Evolutionary conservation across 1,139 yeast species (phyloP), one percentile per base, ranked within the genome.

Genomic region (Kodamaea sp.): DNA sequence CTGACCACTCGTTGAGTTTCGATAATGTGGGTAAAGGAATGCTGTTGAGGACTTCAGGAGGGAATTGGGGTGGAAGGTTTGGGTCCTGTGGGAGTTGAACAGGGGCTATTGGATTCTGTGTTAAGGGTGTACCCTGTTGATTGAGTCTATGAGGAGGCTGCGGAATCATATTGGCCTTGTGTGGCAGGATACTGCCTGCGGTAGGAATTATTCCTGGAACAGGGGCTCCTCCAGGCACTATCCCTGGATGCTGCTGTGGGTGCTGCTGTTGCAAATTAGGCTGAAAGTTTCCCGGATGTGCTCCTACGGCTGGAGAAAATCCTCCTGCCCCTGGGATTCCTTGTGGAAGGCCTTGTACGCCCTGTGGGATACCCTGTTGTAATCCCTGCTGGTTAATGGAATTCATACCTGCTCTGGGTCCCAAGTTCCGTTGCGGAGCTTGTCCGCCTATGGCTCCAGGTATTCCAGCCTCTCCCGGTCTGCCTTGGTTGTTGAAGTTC

Each of bases 1-100:
- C 69, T 0, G 87, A 79, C 92, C 90, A 84, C 45, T 73, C 74
- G 14, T 59, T 53, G 18, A 57, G 44, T 21, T 50, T 46, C 16
- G 34, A 25, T 32, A 53, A 37, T 11, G 46, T 39, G 22, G 35
- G 42, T 39, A 45, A 37, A 1, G 50, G 47, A 5, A 53, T 41
- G 20, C 41, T 42, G 18, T 41, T 36, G 26, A 46, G 37, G 3
- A 50, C 35, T 20, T 48, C 55, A 21, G 47, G 50, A 16, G 39
- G 48, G 15, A 44, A 51, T 12, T 47, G 51, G 12, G 45, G 52
- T n/a, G 42, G 43, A 32, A 39, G 38, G 12, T 41, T 44, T 22
- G 48, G 37, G 31, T 37, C 35, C 14, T 18, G 33, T 15, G 19
- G 32, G 24, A 10, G 36, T 24, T n/a, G 28, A 26, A 14, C 31